phyloP scores from a whole-genome alignment of 2,329 filamentous ascomycete genomes.

The Dactylellina leptospora region DNA sequence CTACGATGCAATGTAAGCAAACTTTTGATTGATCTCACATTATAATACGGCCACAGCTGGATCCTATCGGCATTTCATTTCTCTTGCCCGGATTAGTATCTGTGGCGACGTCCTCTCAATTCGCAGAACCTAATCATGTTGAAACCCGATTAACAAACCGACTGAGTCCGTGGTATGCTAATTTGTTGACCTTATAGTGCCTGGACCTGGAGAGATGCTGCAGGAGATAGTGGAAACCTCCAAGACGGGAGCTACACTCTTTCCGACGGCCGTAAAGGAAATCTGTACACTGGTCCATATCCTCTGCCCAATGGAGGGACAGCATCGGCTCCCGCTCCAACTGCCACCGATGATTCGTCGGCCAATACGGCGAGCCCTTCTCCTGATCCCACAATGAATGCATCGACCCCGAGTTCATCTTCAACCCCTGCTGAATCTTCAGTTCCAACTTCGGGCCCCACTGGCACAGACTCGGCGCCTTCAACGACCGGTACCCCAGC shows the following conservation, averaged over 20 bases:
- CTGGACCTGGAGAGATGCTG: slow-evolving; percentile 32
- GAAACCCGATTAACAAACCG: not conserved
- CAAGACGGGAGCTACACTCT: slow-evolving; percentile 36
- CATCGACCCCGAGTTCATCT: not conserved
- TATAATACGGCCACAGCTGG: not conserved
- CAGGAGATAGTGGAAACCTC: slow-evolving; percentile 26
- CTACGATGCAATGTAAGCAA: slow-evolving; percentile 23
- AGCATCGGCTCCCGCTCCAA: not conserved
- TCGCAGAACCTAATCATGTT: not conserved
- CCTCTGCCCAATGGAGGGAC: slow-evolving; percentile 22
- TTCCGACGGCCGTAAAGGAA: slow-evolving; percentile 31
- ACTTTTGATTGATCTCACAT: not conserved
- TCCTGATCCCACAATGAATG: not conserved
- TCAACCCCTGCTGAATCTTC: not conserved
- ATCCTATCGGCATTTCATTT: no score
- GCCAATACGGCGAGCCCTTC: not conserved
- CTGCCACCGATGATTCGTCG: not conserved
- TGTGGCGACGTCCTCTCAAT: no score
- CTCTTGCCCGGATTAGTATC: no score
- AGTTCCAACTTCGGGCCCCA: not conserved
- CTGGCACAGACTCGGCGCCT: not conserved
- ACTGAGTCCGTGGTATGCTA: not conserved
- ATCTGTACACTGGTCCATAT: slow-evolving; percentile 30
- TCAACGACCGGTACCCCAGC: slow-evolving; percentile 14
- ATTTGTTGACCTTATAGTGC: slow-evolving; percentile 3